phyloP scores from a whole-genome alignment of 2,329 filamentous ascomycete genomes.

The Aspergillus spinulosporus region DNA sequence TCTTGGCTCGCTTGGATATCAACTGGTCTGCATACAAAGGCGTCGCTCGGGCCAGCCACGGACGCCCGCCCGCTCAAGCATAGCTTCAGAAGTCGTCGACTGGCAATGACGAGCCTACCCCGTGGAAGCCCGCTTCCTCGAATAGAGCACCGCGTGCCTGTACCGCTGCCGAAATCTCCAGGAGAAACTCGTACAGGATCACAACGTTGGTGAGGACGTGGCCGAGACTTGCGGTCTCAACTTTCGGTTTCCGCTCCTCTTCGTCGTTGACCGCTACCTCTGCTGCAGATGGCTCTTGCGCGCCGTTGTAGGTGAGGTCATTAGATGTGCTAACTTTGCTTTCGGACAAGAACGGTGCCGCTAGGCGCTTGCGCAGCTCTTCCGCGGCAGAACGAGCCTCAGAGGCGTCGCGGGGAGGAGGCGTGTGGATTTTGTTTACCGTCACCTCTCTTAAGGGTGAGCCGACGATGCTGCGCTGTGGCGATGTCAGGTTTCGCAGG shows the following conservation, averaged over 20 bases:
- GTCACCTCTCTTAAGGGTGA: constrained; percentile 28
- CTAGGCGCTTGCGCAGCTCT: constrained; percentile 36
- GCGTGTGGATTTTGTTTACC: constrained; percentile 14
- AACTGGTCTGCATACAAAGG: not conserved
- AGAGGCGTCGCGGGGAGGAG: constrained; percentile 29
- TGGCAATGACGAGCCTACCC: not conserved
- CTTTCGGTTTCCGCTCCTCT: constrained; percentile 42
- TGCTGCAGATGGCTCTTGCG: not conserved
- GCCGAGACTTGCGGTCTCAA: constrained; percentile 65
- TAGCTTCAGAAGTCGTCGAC: not conserved
- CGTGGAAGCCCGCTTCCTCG: constrained; percentile 68
- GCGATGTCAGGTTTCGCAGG: constrained; percentile 18
- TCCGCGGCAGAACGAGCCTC: constrained; percentile 28
- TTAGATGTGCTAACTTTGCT: constrained; percentile 3
- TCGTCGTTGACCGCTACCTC: constrained; percentile 19
- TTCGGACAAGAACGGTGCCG: constrained; percentile 32
- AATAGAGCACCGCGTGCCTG: constrained; percentile 75
- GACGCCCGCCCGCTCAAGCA: not conserved
- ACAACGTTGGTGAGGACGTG: constrained; percentile 79
- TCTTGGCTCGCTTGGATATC: not conserved
- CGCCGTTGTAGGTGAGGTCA: not conserved
- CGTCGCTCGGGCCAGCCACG: constrained; percentile 4
- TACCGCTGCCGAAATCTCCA: constrained; percentile 73
- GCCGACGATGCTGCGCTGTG: constrained; percentile 20
- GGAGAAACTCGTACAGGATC: constrained; percentile 74